Conservation (phyloP, 2,329 filamentous ascomycete genomes). For the Fusarium sp. region DNA sequence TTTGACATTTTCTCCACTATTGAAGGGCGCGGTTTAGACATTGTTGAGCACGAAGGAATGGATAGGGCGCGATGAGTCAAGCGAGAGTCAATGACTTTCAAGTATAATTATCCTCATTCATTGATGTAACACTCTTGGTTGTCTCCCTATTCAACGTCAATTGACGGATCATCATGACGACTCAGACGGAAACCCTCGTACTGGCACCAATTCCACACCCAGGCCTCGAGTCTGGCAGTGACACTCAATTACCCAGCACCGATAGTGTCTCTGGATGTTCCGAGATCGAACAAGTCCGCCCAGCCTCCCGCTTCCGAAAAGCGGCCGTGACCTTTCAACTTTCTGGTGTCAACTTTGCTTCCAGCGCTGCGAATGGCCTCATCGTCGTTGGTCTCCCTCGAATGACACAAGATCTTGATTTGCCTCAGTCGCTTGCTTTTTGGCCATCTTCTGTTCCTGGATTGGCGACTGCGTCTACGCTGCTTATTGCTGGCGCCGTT, state of each 20-base stretch:
- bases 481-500: constrained; percentile 55
- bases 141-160: background rate
- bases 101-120: background rate
- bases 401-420: constrained; percentile 53
- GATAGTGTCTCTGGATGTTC: background rate
- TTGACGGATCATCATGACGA: background rate
- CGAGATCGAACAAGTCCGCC: background rate
- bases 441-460: constrained; percentile 55
- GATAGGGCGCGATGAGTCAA: background rate
- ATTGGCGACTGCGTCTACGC: constrained; percentile 51
- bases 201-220: background rate
- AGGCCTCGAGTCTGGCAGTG: background rate
- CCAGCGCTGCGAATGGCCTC: constrained; percentile 45
- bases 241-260: background rate
- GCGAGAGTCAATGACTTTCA: background rate
- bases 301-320: constrained; percentile 34
- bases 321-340: constrained; percentile 39
- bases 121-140: background rate
- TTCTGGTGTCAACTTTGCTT: constrained; percentile 42
- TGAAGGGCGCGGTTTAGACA: background rate
- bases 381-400: constrained; percentile 55
- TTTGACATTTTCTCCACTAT: background rate
- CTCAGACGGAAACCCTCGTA: background rate
- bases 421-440: constrained; percentile 51
- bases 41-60: background rate